Conservation (phyloP, 257 asterid genomes). For the Linaria vulgaris region DNA sequence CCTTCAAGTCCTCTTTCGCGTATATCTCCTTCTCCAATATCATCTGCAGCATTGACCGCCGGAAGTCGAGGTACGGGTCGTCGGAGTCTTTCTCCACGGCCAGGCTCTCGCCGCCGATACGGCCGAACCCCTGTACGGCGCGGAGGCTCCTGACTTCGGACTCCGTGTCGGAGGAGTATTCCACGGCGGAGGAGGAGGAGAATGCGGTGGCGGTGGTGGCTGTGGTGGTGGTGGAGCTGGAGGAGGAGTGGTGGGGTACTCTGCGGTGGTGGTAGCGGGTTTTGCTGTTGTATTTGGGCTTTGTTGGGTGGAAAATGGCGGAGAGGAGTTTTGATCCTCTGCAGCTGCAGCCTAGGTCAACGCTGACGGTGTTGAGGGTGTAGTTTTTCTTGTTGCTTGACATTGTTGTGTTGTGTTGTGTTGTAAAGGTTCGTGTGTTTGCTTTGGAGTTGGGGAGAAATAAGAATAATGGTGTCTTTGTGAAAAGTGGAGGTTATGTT, state of each 20-base stretch:
- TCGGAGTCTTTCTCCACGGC: conserved; percentile 86
- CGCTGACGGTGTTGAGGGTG: conserved; percentile 41
- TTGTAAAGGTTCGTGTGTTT: neutral
- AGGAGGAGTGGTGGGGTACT: conserved; percentile 39
- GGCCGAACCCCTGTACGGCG: conserved; percentile 67
- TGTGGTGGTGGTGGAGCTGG: conserved; percentile 42
- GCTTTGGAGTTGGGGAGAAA: neutral
- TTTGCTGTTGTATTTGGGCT: conserved; percentile 25
- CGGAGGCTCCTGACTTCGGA: conserved; percentile 45
- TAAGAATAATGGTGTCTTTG: too few relatives aligned
- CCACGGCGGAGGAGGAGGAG: conserved; percentile 43
- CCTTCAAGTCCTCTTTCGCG: conserved; percentile 68
- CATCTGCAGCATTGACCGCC: conserved; percentile 93
- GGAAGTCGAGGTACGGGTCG: conserved; percentile 80
- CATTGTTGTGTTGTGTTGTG: conserved; percentile 37
- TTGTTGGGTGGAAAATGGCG: conserved; percentile 56
- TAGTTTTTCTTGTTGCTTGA: conserved; percentile 47
- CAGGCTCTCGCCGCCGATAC: conserved; percentile 58
- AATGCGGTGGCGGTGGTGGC: conserved; percentile 40
- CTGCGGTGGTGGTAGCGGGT: conserved; percentile 29
- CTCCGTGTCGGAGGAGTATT: conserved; percentile 38
- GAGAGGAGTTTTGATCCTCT: conserved; percentile 57
- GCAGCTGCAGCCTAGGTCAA: conserved; percentile 69
- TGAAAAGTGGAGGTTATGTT: neutral
- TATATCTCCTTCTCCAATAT: conserved; percentile 71